phyloP scores from a whole-genome alignment of 306 rosid species.

The Quercus ilex region DNA sequence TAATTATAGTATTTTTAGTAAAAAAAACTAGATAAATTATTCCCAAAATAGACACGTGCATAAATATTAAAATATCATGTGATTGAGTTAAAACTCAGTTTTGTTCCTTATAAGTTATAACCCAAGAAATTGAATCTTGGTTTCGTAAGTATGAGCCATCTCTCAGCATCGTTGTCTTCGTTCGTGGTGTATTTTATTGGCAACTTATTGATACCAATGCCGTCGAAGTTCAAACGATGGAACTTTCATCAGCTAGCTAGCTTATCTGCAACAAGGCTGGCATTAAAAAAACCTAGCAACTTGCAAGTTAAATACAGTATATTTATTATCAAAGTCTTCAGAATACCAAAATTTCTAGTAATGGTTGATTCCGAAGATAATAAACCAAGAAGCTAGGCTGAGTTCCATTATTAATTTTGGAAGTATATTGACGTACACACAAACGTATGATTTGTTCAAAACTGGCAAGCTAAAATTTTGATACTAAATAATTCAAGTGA shows the following conservation, averaged over 20 bases:
- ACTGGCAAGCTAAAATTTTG: background rate
- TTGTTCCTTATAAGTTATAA: too few relatives aligned
- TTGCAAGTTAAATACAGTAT: background rate
- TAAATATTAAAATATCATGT: too few relatives aligned
- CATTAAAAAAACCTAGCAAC: background rate
- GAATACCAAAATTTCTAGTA: too few relatives aligned
- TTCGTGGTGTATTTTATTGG: too few relatives aligned
- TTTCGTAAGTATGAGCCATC: background rate
- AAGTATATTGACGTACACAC: background rate
- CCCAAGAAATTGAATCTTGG: background rate
- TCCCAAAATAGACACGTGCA: too few relatives aligned
- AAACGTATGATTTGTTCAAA: background rate
- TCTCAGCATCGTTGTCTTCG: background rate
- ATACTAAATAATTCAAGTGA: background rate
- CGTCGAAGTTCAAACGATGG: background rate
- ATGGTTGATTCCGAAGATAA: too few relatives aligned
- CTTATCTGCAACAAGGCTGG: background rate
- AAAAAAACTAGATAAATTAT: too few relatives aligned
- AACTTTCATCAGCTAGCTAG: background rate
- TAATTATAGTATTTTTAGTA: too few relatives aligned
- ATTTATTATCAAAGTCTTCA: too few relatives aligned
- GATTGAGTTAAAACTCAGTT: too few relatives aligned
- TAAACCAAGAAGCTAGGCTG: background rate
- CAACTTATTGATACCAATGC: background rate
- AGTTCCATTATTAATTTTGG: background rate